A percentile compares a stretch with the other conserved stretches of the same genome.
Evolutionary conservation across 805 yeast species (phyloP).

Genomic region (Monosporozyma yasuniensis): DNA sequence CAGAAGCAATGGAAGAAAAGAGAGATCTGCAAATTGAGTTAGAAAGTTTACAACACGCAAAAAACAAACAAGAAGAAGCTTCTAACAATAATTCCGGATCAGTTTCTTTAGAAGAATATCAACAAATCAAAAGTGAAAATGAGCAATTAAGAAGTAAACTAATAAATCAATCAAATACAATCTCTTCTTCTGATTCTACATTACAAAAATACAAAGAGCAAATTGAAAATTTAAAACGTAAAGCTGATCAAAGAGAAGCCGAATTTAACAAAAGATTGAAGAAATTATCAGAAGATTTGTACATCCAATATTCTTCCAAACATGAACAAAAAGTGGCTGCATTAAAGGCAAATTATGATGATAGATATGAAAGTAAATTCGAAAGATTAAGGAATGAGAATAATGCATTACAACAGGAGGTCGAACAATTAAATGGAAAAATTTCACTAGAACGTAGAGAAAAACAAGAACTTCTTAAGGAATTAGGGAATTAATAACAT

Average conservation of each 20-base stretch:
- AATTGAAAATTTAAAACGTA: slow-evolving; percentile 27
- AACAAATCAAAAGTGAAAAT: slow-evolving; percentile 22
- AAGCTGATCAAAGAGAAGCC: slow-evolving; percentile 34
- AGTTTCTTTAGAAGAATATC: slow-evolving; percentile 22
- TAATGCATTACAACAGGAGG: slow-evolving; percentile 40
- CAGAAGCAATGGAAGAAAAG: slow-evolving; percentile 11
- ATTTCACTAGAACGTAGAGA: slow-evolving; percentile 46
- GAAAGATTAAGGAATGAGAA: slow-evolving; percentile 36
- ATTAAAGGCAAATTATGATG: slow-evolving; percentile 50
- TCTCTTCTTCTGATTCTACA: background rate
- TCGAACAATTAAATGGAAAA: slow-evolving; percentile 42
- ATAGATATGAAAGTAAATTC: slow-evolving; percentile 40
- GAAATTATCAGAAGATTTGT: slow-evolving; percentile 59
- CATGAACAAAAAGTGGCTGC: slow-evolving; percentile 64
- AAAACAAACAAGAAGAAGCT: slow-evolving; percentile 22
- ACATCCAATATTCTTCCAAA: slow-evolving; percentile 65
- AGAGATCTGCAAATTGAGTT: slow-evolving; percentile 17
- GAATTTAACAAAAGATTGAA: slow-evolving; percentile 48
- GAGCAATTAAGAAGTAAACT: slow-evolving; percentile 18
- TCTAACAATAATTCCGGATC: slow-evolving; percentile 33
- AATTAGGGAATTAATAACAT: slow-evolving; percentile 33
- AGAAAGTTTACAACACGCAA: slow-evolving; percentile 25
- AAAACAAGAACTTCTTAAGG: slow-evolving; percentile 45
- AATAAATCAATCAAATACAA: slow-evolving; percentile 2
- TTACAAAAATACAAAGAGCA: slow-evolving; percentile 15